phyloP scores from a whole-genome alignment of 108 stramenopile genomes.

The Conticribra weissflogii region DNA sequence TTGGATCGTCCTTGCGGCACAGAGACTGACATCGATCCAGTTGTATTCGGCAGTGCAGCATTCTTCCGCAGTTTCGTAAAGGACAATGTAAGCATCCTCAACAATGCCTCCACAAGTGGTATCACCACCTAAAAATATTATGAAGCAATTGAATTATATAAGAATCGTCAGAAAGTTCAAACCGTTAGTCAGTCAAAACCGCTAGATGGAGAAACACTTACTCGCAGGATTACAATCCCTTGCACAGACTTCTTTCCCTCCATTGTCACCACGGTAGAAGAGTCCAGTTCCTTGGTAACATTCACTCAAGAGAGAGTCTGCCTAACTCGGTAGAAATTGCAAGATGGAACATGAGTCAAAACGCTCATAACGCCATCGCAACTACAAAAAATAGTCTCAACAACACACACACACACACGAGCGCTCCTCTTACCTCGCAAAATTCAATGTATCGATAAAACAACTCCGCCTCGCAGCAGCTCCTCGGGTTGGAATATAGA shows the following conservation, averaged over 20 bases:
- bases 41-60: constrained; percentile 9
- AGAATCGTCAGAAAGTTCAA: not conserved
- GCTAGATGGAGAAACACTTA: not conserved
- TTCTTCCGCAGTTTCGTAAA: constrained; percentile 12
- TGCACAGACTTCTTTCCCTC: constrained; percentile 5
- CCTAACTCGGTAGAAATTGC: not conserved
- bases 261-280: constrained; percentile 19
- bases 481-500: constrained; percentile 9
- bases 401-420: too few species aligned
- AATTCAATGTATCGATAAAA: not conserved
- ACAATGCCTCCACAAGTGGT: constrained; percentile 21
- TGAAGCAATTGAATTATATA: not conserved
- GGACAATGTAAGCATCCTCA: constrained; percentile 2
- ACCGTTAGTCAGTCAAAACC: not conserved
- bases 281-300: constrained; percentile 15
- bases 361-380: not conserved
- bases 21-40: constrained; percentile 16
- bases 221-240: constrained; percentile 11
- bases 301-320: constrained; percentile 8
- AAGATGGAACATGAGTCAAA: not conserved
- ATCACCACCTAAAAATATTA: constrained; percentile 6
- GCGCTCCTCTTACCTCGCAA: constrained; percentile 20
- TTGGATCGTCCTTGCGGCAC: constrained; percentile 4
- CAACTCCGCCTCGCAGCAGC: constrained; percentile 10
- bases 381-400: too few species aligned